Evolutionary conservation across 192 early-diverging fungal genomes (phyloP).

Genomic region (Spinellus fusiger): DNA sequence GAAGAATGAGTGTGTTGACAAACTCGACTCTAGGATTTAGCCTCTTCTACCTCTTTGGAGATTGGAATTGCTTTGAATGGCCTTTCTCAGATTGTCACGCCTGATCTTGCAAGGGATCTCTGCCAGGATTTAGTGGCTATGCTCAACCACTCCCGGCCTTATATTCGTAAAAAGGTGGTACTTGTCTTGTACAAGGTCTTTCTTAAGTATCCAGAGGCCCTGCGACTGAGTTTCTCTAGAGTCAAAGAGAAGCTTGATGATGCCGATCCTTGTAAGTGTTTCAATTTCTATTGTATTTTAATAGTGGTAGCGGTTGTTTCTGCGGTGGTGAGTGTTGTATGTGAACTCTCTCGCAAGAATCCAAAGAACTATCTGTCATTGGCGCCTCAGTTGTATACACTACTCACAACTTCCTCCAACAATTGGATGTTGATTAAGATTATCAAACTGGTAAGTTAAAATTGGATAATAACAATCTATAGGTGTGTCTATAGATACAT

Average conservation of each 20-base stretch:
- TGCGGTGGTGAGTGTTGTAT: slow-evolving; percentile 91
- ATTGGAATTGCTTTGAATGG: slow-evolving; percentile 88
- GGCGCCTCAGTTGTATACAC: slow-evolving; percentile 88
- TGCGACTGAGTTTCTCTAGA: slow-evolving; percentile 72
- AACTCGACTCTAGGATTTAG: slow-evolving; percentile 61
- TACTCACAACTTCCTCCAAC: slow-evolving; percentile 85
- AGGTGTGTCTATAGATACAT: not conserved
- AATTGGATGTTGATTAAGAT: slow-evolving; percentile 99
- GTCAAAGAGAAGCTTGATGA: slow-evolving; percentile 89
- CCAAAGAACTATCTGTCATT: slow-evolving; percentile 91
- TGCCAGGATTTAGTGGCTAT: slow-evolving; percentile 80
- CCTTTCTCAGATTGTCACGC: slow-evolving; percentile 86
- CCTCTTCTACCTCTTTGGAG: slow-evolving; percentile 77
- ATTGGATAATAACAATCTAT: not conserved
- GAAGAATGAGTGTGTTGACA: not conserved
- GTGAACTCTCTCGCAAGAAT: slow-evolving; percentile 90
- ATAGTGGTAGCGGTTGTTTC: slow-evolving; percentile 71
- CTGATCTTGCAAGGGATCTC: slow-evolving; percentile 85
- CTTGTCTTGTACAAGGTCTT: slow-evolving; percentile 86
- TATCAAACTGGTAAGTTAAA: slow-evolving; percentile 76
- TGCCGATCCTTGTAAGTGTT: slow-evolving; percentile 73
- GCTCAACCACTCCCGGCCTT: slow-evolving; percentile 88
- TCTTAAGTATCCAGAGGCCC: slow-evolving; percentile 84
- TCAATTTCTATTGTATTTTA: not conserved
- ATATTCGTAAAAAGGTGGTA: slow-evolving; percentile 88